phyloP scores from a whole-genome alignment of 768 basidiomycete species.

The Boletus coccyginus region DNA sequence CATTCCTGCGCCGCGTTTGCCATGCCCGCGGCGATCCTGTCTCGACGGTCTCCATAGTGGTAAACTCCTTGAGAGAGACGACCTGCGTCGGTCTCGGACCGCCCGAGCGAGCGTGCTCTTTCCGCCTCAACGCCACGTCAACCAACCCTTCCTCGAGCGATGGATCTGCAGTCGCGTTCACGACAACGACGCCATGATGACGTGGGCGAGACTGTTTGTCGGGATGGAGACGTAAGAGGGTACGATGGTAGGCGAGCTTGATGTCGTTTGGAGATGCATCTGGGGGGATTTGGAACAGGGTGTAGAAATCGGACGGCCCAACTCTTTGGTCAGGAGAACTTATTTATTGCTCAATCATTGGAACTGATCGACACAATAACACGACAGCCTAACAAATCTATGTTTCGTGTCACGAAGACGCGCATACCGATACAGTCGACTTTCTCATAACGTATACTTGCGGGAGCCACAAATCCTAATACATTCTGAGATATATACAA shows the following conservation, averaged over 20 bases:
- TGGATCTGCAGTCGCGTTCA: slow-evolving; percentile 22
- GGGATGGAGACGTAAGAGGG: slow-evolving; percentile 64
- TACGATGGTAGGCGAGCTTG: slow-evolving; percentile 70
- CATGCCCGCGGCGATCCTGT: background rate
- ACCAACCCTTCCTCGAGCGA: slow-evolving; percentile 3
- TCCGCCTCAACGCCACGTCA: slow-evolving; percentile 42
- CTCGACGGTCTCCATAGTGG: background rate
- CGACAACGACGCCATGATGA: slow-evolving; percentile 15
- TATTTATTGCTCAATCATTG: no score
- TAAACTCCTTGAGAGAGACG: slow-evolving; percentile 75
- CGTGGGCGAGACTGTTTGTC: slow-evolving; percentile 41
- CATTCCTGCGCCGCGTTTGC: slow-evolving; percentile 39
- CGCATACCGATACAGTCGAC: no score
- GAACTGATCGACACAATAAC: no score
- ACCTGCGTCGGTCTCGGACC: slow-evolving; percentile 72
- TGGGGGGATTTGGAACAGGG: slow-evolving; percentile 49
- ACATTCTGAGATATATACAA: no score
- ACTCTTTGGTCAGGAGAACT: no score
- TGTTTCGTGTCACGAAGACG: no score
- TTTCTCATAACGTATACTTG: no score
- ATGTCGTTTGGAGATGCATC: slow-evolving; percentile 53
- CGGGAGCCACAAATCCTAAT: no score
- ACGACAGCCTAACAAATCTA: no score
- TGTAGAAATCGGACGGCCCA: slow-evolving; percentile 61
- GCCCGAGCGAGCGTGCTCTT: slow-evolving; percentile 5